Conservation (phyloP, 2,329 filamentous ascomycete species). For the Arthrinium puccinioides region DNA sequence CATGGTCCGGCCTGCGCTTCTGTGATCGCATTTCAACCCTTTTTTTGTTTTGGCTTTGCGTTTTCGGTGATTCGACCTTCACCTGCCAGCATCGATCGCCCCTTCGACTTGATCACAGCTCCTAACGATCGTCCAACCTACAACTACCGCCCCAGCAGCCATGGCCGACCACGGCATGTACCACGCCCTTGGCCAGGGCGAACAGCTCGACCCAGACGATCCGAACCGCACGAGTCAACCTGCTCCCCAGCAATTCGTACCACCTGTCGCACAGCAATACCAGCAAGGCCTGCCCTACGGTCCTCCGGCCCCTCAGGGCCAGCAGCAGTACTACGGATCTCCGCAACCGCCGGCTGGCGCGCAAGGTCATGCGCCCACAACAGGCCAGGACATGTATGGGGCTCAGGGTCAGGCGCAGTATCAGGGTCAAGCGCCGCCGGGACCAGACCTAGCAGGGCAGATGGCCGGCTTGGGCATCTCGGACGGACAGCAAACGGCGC, state of each 20-base stretch:
- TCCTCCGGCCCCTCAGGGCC: constrained; percentile 26
- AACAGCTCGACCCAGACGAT: constrained; percentile 47
- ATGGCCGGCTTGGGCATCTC: constrained; percentile 71
- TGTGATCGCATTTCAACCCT: too few relatives aligned
- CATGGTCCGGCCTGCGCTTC: too few relatives aligned
- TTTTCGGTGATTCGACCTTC: too few relatives aligned
- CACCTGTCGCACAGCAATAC: constrained; percentile 46
- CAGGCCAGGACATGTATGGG: constrained; percentile 20
- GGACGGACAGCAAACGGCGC: constrained; percentile 40
- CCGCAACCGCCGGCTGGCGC: constrained; percentile 22
- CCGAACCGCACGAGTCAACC: constrained; percentile 43
- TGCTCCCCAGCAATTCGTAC: constrained; percentile 48
- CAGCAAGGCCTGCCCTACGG: constrained; percentile 36
- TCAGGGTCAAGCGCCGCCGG: constrained; percentile 25
- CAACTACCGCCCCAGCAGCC: too few relatives aligned
- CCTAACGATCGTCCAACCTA: too few relatives aligned
- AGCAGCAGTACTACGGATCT: constrained; percentile 32
- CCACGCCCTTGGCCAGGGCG: constrained; percentile 49
- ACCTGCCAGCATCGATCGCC: too few relatives aligned
- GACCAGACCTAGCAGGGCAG: constrained; percentile 57
- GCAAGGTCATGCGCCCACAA: constrained; percentile 24
- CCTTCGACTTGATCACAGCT: too few relatives aligned
- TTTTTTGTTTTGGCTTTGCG: too few relatives aligned
- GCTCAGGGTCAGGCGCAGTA: constrained; percentile 19
- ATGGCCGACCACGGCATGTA: constrained; percentile 52